Percentiles rank a stretch among this genome's conserved stretches.
Conservation (phyloP, 257 asterid genomes). For the Plantago elongata region DNA sequence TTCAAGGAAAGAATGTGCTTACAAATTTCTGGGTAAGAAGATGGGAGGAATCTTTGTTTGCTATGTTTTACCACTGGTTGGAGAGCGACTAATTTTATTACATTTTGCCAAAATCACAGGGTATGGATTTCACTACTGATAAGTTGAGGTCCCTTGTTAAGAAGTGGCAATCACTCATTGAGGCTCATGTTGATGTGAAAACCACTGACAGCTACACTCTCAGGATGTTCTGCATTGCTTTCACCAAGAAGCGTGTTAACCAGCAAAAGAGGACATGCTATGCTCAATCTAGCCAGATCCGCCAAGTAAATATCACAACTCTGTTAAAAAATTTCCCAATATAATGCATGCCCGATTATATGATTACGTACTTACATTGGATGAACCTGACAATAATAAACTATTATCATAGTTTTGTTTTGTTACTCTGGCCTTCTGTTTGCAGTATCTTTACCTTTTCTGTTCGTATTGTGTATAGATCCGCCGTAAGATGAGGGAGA, state of each 20-base stretch:
- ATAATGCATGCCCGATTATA: neutral
- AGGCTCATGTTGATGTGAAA: slow-evolving; percentile 44
- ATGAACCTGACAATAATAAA: neutral
- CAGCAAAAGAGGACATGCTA: slow-evolving; percentile 42
- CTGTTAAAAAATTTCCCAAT: neutral
- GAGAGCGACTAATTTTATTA: neutral
- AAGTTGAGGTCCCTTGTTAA: slow-evolving; percentile 40
- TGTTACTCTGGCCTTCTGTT: too few relatives aligned
- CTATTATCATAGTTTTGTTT: neutral
- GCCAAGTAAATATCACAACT: slow-evolving; percentile 24
- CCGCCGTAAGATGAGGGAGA: slow-evolving; percentile 39
- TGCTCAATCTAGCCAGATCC: slow-evolving; percentile 43
- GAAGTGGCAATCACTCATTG: slow-evolving; percentile 40
- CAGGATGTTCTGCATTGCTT: slow-evolving; percentile 44
- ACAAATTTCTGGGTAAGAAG: slow-evolving; percentile 29
- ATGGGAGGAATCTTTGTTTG: too few relatives aligned
- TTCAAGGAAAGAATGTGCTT: slow-evolving; percentile 47
- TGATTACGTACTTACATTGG: neutral
- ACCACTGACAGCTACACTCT: slow-evolving; percentile 34
- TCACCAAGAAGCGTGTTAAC: slow-evolving; percentile 42
- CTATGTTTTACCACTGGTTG: neutral
- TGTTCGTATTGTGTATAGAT: slow-evolving; percentile 14
- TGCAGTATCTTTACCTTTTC: neutral
- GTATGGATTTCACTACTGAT: slow-evolving; percentile 41
- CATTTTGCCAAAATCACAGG: slow-evolving; percentile 13